Evolutionary conservation across 345 rosid genomes (phyloP).

Genomic region (Corymbia maculata): DNA sequence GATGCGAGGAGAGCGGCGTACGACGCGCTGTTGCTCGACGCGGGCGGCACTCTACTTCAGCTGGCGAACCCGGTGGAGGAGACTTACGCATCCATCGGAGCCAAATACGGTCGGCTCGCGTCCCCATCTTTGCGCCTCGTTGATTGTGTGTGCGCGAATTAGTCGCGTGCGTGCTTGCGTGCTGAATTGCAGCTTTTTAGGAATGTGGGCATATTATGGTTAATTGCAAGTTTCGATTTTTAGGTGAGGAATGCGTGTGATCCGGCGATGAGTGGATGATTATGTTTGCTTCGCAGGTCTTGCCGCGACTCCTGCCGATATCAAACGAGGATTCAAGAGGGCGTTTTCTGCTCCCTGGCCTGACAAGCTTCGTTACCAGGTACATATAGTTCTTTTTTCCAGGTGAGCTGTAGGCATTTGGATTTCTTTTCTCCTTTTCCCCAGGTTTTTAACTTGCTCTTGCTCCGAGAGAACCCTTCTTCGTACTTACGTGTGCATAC

Average conservation of each 20-base stretch:
- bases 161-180: not conserved
- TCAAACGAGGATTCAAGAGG: conserved; percentile 76
- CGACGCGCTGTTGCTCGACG: conserved; percentile 77
- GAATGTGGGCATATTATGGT: not conserved
- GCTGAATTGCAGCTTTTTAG: not conserved
- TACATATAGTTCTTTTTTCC: not conserved
- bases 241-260: not conserved
- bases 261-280: not conserved
- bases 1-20: conserved; percentile 44
- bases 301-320: conserved; percentile 49
- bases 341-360: conserved; percentile 83
- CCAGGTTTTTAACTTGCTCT: not conserved
- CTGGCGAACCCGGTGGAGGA: conserved; percentile 67
- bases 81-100: conserved; percentile 68
- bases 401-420: not conserved
- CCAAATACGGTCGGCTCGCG: conserved; percentile 40
- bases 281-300: conserved; percentile 29
- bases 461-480: not conserved
- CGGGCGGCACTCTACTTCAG: conserved; percentile 89
- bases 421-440: not conserved
- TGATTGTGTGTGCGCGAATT: not conserved
- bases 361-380: conserved; percentile 82
- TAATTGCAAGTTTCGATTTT: not conserved
- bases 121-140: not conserved
- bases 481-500: not conserved